Evolutionary conservation across 495 filamentous ascomycete species (phyloP).

Genomic region (Neurospora sp.): DNA sequence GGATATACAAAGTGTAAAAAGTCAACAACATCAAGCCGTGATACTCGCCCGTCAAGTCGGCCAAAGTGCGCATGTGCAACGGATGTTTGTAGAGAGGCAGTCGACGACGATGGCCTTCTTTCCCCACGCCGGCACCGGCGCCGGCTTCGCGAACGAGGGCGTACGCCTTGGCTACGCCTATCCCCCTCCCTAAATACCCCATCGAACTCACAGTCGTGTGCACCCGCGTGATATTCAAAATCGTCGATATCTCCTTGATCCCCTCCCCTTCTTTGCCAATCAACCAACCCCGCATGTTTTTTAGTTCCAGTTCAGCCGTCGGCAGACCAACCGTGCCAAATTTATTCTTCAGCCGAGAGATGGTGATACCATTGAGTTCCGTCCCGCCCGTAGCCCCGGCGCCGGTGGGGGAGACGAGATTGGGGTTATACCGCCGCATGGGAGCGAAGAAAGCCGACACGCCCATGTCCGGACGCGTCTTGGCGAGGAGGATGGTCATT

Average conservation of each 20-base stretch:
- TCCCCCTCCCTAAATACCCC: slow-evolving; percentile 47
- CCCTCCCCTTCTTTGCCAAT: slow-evolving; percentile 54
- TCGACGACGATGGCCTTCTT: slow-evolving; percentile 21
- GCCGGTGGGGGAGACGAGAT: slow-evolving; percentile 13
- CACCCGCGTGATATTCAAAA: slow-evolving; percentile 60
- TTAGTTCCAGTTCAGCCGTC: slow-evolving; percentile 58
- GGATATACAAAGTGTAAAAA: slow-evolving; percentile 37
- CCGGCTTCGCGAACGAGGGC: slow-evolving; percentile 29
- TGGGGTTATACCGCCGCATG: slow-evolving; percentile 36
- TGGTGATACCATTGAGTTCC: slow-evolving; percentile 54
- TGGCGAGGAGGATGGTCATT: slow-evolving; percentile 62
- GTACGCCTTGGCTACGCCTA: slow-evolving; percentile 52
- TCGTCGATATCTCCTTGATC: slow-evolving; percentile 52
- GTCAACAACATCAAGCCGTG: slow-evolving; percentile 48
- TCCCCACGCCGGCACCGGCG: slow-evolving; percentile 33
- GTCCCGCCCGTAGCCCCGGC: slow-evolving; percentile 19
- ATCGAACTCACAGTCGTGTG: slow-evolving; percentile 51
- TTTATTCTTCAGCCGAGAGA: slow-evolving; percentile 61
- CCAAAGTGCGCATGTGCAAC: slow-evolving; percentile 52
- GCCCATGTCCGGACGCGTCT: slow-evolving; percentile 38
- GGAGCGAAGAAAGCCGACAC: slow-evolving; percentile 62
- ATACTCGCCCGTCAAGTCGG: slow-evolving; percentile 36
- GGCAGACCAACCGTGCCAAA: slow-evolving; percentile 59
- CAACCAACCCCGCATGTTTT: slow-evolving; percentile 51
- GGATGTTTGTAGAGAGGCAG: slow-evolving; percentile 42